Percentiles rank a stretch among this genome's conserved stretches.
Conservation (phyloP, 2,329 filamentous ascomycete genomes). For the Penicillium sp. region DNA sequence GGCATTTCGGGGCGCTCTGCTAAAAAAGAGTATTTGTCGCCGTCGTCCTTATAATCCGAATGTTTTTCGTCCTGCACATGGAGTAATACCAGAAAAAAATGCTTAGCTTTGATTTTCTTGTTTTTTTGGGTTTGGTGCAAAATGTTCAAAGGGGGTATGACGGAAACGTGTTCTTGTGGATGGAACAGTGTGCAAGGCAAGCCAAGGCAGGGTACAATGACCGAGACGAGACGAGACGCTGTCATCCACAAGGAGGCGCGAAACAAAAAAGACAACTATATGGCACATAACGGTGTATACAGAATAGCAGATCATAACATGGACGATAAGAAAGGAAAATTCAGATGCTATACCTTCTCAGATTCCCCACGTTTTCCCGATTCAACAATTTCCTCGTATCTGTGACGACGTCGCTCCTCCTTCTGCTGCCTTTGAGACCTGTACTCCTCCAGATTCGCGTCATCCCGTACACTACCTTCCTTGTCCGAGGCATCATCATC, state of each 20-base stretch:
- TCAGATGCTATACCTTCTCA: slow-evolving; percentile 50
- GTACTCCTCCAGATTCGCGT: slow-evolving; percentile 41
- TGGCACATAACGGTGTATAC: slow-evolving; percentile 40
- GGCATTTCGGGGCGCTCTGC: slow-evolving; percentile 66
- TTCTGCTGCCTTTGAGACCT: slow-evolving; percentile 42
- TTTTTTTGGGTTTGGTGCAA: slow-evolving; percentile 25
- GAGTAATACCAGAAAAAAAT: slow-evolving; percentile 35
- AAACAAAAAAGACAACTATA: slow-evolving; percentile 33
- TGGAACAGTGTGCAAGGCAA: slow-evolving; percentile 17
- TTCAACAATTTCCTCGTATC: slow-evolving; percentile 46
- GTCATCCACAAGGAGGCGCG: slow-evolving; percentile 19
- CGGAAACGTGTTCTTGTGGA: slow-evolving; percentile 23
- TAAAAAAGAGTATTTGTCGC: slow-evolving; percentile 69
- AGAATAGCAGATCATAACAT: slow-evolving; percentile 29
- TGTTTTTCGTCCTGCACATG: slow-evolving; percentile 42
- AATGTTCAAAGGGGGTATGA: slow-evolving; percentile 11
- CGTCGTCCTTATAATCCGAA: slow-evolving; percentile 45
- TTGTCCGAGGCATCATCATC: slow-evolving; percentile 54
- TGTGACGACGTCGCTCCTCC: slow-evolving; percentile 45
- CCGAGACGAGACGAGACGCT: slow-evolving; percentile 13
- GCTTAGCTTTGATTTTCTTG: slow-evolving; percentile 42
- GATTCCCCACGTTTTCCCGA: slow-evolving; percentile 39
- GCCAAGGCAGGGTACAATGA: background rate
- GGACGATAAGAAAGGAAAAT: slow-evolving; percentile 36
- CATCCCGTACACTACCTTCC: slow-evolving; percentile 52